phyloP scores from a whole-genome alignment of 352 stramenopile species.

The Globisporangium spinosum region DNA sequence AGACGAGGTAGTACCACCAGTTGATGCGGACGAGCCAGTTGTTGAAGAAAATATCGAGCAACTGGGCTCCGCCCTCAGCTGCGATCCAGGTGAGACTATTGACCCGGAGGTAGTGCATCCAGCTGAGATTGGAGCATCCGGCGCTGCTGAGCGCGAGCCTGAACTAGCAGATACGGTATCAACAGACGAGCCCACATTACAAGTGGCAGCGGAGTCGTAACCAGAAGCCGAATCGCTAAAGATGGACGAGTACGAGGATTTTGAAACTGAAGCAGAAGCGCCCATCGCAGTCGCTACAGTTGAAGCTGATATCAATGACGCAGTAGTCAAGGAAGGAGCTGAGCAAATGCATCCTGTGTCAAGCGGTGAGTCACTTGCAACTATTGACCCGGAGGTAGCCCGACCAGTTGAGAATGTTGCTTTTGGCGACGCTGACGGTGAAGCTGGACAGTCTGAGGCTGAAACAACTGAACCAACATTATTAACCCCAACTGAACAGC shows the following conservation, averaged over 20 bases:
- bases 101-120: neutral
- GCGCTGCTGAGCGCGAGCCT: neutral
- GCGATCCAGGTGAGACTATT: neutral
- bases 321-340: neutral
- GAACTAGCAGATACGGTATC: neutral
- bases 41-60: neutral
- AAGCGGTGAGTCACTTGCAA: neutral
- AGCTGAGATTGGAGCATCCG: neutral
- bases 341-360: neutral
- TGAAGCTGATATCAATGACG: neutral
- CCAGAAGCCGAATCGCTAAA: neutral
- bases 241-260: slow-evolving; percentile 10
- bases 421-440: neutral
- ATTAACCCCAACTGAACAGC: neutral
- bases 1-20: neutral
- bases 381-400: neutral
- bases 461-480: neutral
- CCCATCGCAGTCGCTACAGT: neutral
- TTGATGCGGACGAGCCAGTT: neutral
- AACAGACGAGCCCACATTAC: neutral
- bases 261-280: slow-evolving; percentile 7
- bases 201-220: neutral
- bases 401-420: neutral
- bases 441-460: neutral
- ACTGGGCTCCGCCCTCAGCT: neutral